A percentile compares a stretch with the other conserved stretches of the same genome.
phyloP scores from a whole-genome alignment of 306 rosid genomes.

The Albizia julibrissin region DNA sequence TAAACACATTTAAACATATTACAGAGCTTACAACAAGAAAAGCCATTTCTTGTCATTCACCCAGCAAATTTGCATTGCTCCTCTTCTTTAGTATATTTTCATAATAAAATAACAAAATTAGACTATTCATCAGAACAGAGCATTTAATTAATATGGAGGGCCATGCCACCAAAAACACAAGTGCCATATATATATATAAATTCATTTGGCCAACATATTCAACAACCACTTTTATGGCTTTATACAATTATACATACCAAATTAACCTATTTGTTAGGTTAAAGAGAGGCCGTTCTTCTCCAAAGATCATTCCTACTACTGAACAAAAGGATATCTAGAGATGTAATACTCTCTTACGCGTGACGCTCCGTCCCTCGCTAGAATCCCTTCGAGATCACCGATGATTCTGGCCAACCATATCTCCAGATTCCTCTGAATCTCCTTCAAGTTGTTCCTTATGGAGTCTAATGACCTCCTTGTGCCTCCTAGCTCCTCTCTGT shows the following conservation, averaged over 20 bases:
- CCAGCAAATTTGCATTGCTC: background rate
- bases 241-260: conserved; percentile 50
- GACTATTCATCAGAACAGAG: background rate
- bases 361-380: conserved; percentile 81
- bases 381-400: conserved; percentile 89
- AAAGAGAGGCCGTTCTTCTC: conserved; percentile 25
- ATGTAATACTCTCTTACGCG: conserved; percentile 72
- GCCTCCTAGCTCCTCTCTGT: conserved; percentile 61
- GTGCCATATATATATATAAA: conserved; percentile 32
- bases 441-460: conserved; percentile 73
- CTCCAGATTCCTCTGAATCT: conserved; percentile 83
- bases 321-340: conserved; percentile 77
- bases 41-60: background rate
- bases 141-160: conserved; percentile 22
- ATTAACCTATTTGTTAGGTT: conserved; percentile 37
- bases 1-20: background rate
- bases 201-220: conserved; percentile 46
- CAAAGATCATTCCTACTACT: conserved; percentile 37
- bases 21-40: background rate
- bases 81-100: background rate
- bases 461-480: conserved; percentile 65
- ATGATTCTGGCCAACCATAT: conserved; percentile 93
- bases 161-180: conserved; percentile 37
- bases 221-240: conserved; percentile 51
- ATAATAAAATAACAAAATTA: background rate